Base-by-base conservation (phyloP, 2,329 filamentous ascomycete genomes). In the Pezicula rhizophila region DNA sequence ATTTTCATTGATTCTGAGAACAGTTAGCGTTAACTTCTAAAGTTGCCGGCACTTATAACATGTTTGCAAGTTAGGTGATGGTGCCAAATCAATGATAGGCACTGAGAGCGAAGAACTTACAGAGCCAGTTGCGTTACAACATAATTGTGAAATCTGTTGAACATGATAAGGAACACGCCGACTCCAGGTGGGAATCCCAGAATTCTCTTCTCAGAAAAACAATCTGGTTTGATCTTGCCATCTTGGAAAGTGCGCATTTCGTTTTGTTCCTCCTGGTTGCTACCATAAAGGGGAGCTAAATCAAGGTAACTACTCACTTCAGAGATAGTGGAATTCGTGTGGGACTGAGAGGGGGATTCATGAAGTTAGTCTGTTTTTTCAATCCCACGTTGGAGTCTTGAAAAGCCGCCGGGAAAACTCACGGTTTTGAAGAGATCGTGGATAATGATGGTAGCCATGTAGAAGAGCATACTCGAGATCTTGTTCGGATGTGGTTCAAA, bases 141-240 rank as follows among this genome's bases (percentile, higher is more conserved):
- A 55, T 93, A 78, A 68, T 97, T 96, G 68, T 96, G 92, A 69
- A 59, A 62, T 42, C 82, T 69, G 59, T 85, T 85, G 68, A 89
- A 84, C 85, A 90, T 89, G 66, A 91, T 76, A 25, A 91, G 68
- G 3, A 91, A 60, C 4, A 87, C 82, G 48, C 80, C 77, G 4
- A 87, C 84, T 11, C 85, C 85, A 0, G 87, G 84, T 0, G 87
- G 87, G 60, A 87, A 84, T 8, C 80, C 84, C 20, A 84, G 67
- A 2, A 90, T 70, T 47, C 87, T 76, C 66, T 82, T 82, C 60
- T 89, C 85, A 2, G 84, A 80, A 56, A 86, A 91, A 7, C 74
- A 72, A 58, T 92, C 87, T 0, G 83, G 75, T 70, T 91, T 89
- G 56, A 91, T 70, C 62, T 76, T 80, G 34, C 87, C 87, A 53